Conservation (phyloP, 192 early-diverging fungal genomes). For the Backusella parvicylindrica region DNA sequence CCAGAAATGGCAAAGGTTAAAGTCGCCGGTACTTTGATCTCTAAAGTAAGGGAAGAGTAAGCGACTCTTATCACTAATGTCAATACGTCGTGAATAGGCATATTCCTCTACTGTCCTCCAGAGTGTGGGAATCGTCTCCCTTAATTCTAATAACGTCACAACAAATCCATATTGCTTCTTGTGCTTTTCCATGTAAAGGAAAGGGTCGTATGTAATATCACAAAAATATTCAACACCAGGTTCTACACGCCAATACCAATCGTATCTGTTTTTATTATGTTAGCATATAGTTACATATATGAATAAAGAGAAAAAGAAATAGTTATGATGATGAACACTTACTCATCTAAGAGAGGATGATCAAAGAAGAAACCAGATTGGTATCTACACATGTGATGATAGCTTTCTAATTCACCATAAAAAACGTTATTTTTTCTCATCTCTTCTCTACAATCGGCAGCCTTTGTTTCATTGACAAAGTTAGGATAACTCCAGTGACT, state of each 20-base stretch:
- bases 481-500: constrained; percentile 77
- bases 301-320: not conserved
- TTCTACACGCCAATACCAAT: constrained; percentile 68
- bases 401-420: constrained; percentile 72
- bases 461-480: constrained; percentile 65
- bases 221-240: constrained; percentile 64
- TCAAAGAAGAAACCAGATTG: constrained; percentile 60
- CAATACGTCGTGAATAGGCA: constrained; percentile 22
- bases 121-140: constrained; percentile 51
- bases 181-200: constrained; percentile 59
- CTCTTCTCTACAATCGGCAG: constrained; percentile 47
- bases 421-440: constrained; percentile 63
- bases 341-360: constrained; percentile 52
- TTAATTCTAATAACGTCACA: constrained; percentile 51
- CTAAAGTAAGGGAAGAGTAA: constrained; percentile 35
- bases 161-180: constrained; percentile 62
- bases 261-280: constrained; percentile 23
- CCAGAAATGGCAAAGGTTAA: constrained; percentile 79
- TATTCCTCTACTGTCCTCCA: constrained; percentile 45
- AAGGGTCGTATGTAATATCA: constrained; percentile 64
- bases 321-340: constrained; percentile 6
- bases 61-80: constrained; percentile 10
- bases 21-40: constrained; percentile 33
- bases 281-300: not conserved
- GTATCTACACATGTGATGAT: constrained; percentile 88